Evolutionary conservation across 163 green algal species (phyloP), one percentile per base, ranked within the genome.

Genomic region (Coccomyxa subellipsoidea): DNA sequence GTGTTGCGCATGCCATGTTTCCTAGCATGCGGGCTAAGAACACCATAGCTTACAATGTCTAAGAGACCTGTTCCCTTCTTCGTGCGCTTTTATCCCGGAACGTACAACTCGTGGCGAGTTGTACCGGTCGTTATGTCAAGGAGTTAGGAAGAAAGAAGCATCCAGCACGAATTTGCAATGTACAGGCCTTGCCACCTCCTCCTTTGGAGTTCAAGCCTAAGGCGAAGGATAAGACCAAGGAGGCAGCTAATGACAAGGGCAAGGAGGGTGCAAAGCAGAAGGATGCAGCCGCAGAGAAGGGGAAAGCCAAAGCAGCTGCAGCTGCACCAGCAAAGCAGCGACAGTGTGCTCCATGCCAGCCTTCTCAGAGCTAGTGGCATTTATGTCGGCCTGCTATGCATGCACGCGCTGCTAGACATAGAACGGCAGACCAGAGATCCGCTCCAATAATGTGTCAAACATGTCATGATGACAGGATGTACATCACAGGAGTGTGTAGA

Each of bases 191-290:
- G 12, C 38, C 77, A 27, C 76, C 39, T 18, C 80, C 35, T 10
- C 47, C 36, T 29, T 7, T 70, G 8, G 27, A 38, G 38, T 32
- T 36, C 31, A 79, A 76, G 80, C 29, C 35, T 23, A 40, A 73
- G 12, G n/a, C 31, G 25, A 70, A 78, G 80, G 75, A 59, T 31
- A 79, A 69, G 27, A 38, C 29, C 71, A 73, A 82, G 54, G 47
- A 71, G 77, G 39, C 12, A 71, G 25, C 29, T 29, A 10, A 54
- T 25, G 37, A 79, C 40, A 80, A 76, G 54, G 7, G 27, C 21
- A 79, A 79, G 75, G 38, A 69, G 36, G 1, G 4, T 69, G 75
- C n/a, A 23, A 53, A 40, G 4, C 15, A 34, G 8, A 78, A 78
- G 4, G 34, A 34, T 10, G n/a, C 34, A 32, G 75, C 5, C 18